phyloP scores from a whole-genome alignment of 208 protist species.

The Herpetomonas tarakana region DNA sequence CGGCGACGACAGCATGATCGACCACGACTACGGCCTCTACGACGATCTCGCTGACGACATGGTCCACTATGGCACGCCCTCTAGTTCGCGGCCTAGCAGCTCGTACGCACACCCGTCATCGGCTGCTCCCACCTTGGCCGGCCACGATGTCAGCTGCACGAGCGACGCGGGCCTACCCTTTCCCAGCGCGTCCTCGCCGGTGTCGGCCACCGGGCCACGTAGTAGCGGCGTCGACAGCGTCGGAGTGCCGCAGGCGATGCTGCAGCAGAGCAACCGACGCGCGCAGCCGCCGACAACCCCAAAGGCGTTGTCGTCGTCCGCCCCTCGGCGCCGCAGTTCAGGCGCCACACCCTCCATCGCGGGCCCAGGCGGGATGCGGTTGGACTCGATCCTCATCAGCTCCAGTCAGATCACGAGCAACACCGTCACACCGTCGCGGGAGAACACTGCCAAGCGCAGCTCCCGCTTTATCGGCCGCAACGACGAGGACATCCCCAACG shows the following conservation, averaged over 20 bases:
- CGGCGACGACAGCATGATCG: too few species aligned
- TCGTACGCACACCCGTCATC: too few species aligned
- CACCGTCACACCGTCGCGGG: background rate
- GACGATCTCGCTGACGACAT: background rate
- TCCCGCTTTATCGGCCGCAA: background rate
- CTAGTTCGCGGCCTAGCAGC: too few species aligned
- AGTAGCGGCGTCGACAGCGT: background rate
- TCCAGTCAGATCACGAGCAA: background rate
- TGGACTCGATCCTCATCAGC: slow-evolving; percentile 8
- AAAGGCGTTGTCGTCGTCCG: background rate
- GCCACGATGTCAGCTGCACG: too few species aligned
- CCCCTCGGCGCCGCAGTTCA: background rate
- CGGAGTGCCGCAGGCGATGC: background rate
- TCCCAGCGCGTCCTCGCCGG: too few species aligned
- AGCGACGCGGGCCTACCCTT: too few species aligned
- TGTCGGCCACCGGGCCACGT: too few species aligned
- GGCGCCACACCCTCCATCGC: background rate
- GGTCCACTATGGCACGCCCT: background rate
- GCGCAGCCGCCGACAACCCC: background rate
- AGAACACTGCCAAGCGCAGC: background rate
- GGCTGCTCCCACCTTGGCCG: too few species aligned
- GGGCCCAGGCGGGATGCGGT: background rate
- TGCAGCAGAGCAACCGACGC: background rate
- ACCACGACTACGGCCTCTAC: background rate
- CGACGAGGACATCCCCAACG: background rate